These are phyloP conservation scores for Gaultheria prostrata DNA, from an alignment of 148 eudicot genomes.

Conservation along the genomic window DNA sequence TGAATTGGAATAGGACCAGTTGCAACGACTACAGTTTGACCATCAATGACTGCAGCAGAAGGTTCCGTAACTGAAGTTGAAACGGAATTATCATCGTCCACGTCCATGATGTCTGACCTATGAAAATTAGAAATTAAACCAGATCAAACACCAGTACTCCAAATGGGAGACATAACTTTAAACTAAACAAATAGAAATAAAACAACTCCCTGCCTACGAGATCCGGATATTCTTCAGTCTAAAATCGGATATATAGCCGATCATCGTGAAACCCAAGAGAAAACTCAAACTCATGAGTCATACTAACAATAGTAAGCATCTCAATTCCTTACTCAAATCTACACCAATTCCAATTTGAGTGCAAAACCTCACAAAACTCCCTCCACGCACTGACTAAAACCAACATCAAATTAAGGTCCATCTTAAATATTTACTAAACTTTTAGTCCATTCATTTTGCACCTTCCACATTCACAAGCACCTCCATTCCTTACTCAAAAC, in stretches of 20 bases:
- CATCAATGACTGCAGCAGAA: conserved; percentile 25
- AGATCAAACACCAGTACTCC: background rate
- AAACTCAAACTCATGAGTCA: background rate
- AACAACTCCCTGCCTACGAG: background rate
- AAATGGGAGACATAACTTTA: background rate
- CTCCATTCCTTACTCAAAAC: background rate
- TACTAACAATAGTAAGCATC: background rate
- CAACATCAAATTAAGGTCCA: background rate
- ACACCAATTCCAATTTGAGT: background rate
- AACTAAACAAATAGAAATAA: background rate
- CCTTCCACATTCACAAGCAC: background rate
- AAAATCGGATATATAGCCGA: background rate
- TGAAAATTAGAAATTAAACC: background rate
- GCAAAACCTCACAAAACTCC: background rate
- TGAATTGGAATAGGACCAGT: conserved; percentile 27
- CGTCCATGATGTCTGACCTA: conserved; percentile 52
- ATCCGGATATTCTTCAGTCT: background rate
- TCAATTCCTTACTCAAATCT: background rate
- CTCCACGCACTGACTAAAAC: background rate
- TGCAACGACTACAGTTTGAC: conserved; percentile 31
- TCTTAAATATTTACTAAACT: background rate
- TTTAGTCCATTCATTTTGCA: background rate
- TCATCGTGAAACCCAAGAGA: background rate
- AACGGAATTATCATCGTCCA: conserved; percentile 51
- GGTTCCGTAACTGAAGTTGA: conserved; percentile 37